phyloP scores from a whole-genome alignment of 2,329 filamentous ascomycete species.

The Beauveria scarabaeidicola region DNA sequence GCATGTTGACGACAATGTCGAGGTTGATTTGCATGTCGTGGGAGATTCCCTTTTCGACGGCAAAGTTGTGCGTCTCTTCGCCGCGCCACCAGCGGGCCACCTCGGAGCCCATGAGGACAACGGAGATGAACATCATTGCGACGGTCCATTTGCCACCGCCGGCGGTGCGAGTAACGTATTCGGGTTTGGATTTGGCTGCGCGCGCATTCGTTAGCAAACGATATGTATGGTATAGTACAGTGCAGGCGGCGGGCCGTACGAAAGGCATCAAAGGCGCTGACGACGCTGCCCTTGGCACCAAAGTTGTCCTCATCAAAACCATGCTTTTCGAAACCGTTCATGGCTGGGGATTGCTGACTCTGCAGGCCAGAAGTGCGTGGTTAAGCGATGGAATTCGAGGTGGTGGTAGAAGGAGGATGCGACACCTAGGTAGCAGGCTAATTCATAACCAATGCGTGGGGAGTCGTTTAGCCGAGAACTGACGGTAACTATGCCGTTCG shows the following conservation, averaged over 20 bases:
- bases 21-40: constrained; percentile 90
- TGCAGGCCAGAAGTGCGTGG: background rate
- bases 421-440: background rate
- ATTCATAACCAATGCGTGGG: background rate
- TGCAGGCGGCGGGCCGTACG: constrained; percentile 49
- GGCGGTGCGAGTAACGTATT: constrained; percentile 76
- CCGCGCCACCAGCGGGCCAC: constrained; percentile 76
- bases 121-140: constrained; percentile 64
- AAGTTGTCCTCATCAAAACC: constrained; percentile 68
- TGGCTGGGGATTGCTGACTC: constrained; percentile 25
- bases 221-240: background rate
- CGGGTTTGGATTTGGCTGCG: constrained; percentile 87
- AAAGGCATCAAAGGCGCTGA: constrained; percentile 94
- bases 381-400: background rate
- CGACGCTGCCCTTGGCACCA: constrained; percentile 60
- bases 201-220: background rate
- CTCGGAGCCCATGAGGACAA: constrained; percentile 70
- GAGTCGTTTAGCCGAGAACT: background rate
- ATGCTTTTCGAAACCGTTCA: constrained; percentile 72
- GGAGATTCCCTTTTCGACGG: constrained; percentile 84
- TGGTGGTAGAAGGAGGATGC: background rate
- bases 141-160: constrained; percentile 93
- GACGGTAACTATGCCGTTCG: background rate
- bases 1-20: constrained; percentile 86
- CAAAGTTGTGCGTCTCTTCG: constrained; percentile 78